Evolutionary conservation across 2,329 filamentous ascomycete species (phyloP), one percentile per base, ranked within the genome.

Genomic region (Stachybotrys chlorohalonatus): DNA sequence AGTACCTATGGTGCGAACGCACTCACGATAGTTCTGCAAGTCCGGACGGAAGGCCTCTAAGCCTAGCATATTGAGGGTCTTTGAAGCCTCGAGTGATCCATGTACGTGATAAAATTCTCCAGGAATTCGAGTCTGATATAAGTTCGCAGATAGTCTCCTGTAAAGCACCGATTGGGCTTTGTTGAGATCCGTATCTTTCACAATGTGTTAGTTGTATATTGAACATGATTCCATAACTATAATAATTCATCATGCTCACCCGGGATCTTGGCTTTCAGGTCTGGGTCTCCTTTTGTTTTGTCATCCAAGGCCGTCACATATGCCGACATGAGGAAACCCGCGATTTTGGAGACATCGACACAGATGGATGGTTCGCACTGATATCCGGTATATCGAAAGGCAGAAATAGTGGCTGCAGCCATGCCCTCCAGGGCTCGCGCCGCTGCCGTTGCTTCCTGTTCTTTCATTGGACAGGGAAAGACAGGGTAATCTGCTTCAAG

Each of bases 31-130:
- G 16, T 17, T 32, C 32, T 52, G 13, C 16, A 52, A 32, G 36
- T 52, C 50, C 17, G 50, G 32, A 11, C 31, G 30, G n/a, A 36
- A 51, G 15, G 49, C 11, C 7, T 61, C 56, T 8, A 72, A 54
- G 0, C 61, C 68, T 2, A 71, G 56, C 68, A 71, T 71, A 16
- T 54, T 50, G 59, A 71, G 57, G 15, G 62, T 66, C 3, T 57
- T 56, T 7, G 52, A 55, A 11, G 69, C 63, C 31, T 70, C 63
- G 49, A 71, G 56, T 1, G 68, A 65, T 1, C 68, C 68, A 49
- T 71, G 69, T 2, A 70, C 56, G 39, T 71, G 69, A 52, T 69
- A 71, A 62, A 64, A 71, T 7, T 65, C 59, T 0, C 64, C 65
- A 31, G 49, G 31, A 24, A 70, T 68, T 11, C 64, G 64, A 1